Base-by-base conservation (phyloP, 495 filamentous ascomycete genomes). In the Xylaria acuta region DNA sequence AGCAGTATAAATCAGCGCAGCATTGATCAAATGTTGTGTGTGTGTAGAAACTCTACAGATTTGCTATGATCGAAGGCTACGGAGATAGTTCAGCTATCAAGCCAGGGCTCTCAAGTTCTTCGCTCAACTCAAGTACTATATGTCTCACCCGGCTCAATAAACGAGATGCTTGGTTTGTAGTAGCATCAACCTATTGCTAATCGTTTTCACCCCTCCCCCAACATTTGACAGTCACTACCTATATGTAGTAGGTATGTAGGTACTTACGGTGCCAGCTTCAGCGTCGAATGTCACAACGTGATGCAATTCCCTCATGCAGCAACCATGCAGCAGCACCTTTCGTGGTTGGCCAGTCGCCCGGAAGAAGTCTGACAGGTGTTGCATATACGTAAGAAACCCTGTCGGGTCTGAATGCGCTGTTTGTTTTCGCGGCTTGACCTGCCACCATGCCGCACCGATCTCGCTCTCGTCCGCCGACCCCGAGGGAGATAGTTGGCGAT, bases 291-390 rank as follows among this genome's bases (percentile, higher is more conserved):
- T 56, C 45, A 47, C 59, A 25, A 38, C 34, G 41, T 71, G 58
- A 64, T 71, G 64, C 59, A 64, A 71, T 64, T 64, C 69, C 59
- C 59, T 71, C 69, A 71, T 71, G 69, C 69, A 71, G 43, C 30
- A 34, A 45, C 34, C 53, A 38, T 69, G 67, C 67, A 54, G 34
- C 45, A 63, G 22, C 60, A 64, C 16, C 47, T 45, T 32, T 58
- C 16, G 30, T 32, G 22, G 27, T 62, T 47, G 43, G 68, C 68
- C 32, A 51, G 45, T 49, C 41, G 32, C 27, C 22, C 18, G n/a
- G 20, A 30, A 25, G 12, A 40, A n/a, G 51, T 68, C 68, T 60
- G 68, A 63, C 68, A 63, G 58, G 38, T 36, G 53, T 38, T 68
- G 38, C 45, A 66, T 41, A 40, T 38, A 56, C 22, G 41, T 32